Evolutionary conservation across 2,329 filamentous ascomycete genomes (phyloP), one percentile per base, ranked within the genome.

Genomic region (Didymella glomerata): DNA sequence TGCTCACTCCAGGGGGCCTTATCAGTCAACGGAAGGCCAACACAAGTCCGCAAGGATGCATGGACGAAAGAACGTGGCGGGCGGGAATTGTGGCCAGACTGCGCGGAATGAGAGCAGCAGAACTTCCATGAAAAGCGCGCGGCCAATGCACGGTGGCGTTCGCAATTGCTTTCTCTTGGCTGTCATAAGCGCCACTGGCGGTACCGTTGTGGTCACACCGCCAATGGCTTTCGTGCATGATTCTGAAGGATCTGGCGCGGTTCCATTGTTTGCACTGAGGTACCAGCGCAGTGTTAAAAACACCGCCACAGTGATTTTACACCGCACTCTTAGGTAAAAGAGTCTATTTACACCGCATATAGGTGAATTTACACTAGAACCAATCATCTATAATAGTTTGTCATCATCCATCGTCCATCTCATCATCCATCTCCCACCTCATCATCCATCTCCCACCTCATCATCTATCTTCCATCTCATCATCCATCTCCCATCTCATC

Each of bases 211-310:
- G 11, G n/a, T 40, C 20, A 32, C 20, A 47, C 56, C 50, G 27
- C 50, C 38, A 54, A 47, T 46, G 30, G n/a, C 25, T 22, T n/a
- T 27, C 27, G 42, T 44, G 34, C 20, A 34, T 10, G 16, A 24
- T 50, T 45, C 22, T 32, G 24, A 32, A 49, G 50, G 46, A 59
- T 4, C 46, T 50, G 50, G 46, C 25, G 27, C 41, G n/a, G 34
- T 50, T 50, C 51, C 47, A 42, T 40, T 47, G 25, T 54, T n/a
- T 47, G n/a, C n/a, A n/a, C n/a, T n/a, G n/a, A n/a, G n/a, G n/a
- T n/a, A n/a, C n/a, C n/a, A n/a, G n/a, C n/a, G n/a, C n/a, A n/a
- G n/a, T n/a, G n/a, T n/a, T n/a, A n/a, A n/a, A n/a, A n/a, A n/a
- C n/a, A n/a, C n/a, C n/a, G n/a, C n/a, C n/a, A n/a, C n/a, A n/a